Evolutionary conservation across 108 stramenopile genomes (phyloP), one percentile per base, ranked within the genome.

Genomic region (Conticribra guillardii): DNA sequence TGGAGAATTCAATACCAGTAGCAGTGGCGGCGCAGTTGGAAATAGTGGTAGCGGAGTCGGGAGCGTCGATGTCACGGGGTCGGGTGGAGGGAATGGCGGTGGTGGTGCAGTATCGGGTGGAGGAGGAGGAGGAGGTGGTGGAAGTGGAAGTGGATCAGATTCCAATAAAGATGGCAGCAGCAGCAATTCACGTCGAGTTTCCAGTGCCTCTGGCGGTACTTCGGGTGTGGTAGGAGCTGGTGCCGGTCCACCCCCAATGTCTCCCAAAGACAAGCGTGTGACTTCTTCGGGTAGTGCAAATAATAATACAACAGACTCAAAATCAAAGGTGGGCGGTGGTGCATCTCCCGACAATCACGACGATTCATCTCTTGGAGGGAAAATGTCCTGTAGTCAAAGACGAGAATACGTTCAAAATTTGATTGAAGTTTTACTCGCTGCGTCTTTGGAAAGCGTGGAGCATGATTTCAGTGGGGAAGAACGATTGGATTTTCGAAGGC

Each of bases 401-500:
- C 64, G 85, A 51, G 88, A 87, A 56, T 62, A 78, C 28, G 85
- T 86, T 28, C 90, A 90, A 59, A 84, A 89, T 56, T 65, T 84
- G 31, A 71, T 91, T 27, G 90, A 94, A 34, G 60, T 88, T 23
- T 88, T 94, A 81, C 55, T 94, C 27, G 80, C 92, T 3, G 71
- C 86, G 15, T 65, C 61, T 32, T 77, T 64, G 4, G 30, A 34
- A 26, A 24, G 34, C 18, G 22, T 50, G 27, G 23, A 50, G 7
- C 26, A 48, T 26, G 48, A 45, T 67, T 24, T 29, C 18, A 37
- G 53, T 19, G 23, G 9, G 1, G 64, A 34, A 23, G 71, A 66
- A 50, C 48, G 54, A 47, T 46, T 30, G 23, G 24, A 32, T 24
- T 52, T 59, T 16, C 28, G 33, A 48, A 33, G 49, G 26, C 80